A percentile compares a stretch with the other conserved stretches of the same genome.
Evolutionary conservation across 2,329 filamentous ascomycete species (phyloP).

Genomic region (Pyrenophora seminiperda): DNA sequence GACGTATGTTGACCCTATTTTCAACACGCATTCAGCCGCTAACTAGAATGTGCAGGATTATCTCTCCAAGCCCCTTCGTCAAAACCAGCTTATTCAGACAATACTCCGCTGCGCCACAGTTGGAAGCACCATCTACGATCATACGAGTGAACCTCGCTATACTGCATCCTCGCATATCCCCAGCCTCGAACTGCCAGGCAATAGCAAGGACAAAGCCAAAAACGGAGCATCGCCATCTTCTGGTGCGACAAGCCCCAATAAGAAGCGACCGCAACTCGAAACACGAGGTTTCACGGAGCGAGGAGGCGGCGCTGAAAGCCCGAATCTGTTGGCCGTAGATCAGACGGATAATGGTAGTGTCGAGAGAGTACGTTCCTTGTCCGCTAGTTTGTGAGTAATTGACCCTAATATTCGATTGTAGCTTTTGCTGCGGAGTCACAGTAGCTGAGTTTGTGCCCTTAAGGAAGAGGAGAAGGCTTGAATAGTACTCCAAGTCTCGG

Average conservation of each 20-base stretch:
- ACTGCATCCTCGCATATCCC: conserved; percentile 13
- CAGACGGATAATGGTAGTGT: conserved; percentile 66
- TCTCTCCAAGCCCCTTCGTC: conserved; percentile 92
- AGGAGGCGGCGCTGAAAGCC: conserved; percentile 67
- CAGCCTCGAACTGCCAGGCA: conserved; percentile 7
- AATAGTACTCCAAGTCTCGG: conserved; percentile 8
- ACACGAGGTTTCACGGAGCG: conserved; percentile 72
- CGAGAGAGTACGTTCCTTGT: conserved; percentile 56
- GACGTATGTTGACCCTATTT: conserved; percentile 57
- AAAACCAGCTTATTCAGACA: conserved; percentile 96
- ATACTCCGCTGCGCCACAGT: conserved; percentile 96
- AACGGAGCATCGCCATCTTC: conserved; percentile 6
- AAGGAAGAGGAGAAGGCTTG: conserved; percentile 27
- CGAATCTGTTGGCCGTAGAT: conserved; percentile 64
- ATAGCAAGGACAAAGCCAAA: conserved; percentile 4
- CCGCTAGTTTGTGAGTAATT: conserved; percentile 25
- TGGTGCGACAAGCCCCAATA: conserved; percentile 7
- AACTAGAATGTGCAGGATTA: conserved; percentile 67
- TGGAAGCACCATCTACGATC: conserved; percentile 79
- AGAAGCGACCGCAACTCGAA: conserved; percentile 60
- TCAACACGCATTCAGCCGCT: conserved; percentile 3
- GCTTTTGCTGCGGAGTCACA: conserved; percentile 57
- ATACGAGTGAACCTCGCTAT: conserved; percentile 45
- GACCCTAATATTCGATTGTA: conserved; percentile 28
- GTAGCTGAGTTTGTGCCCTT: conserved; percentile 47